A percentile compares a stretch with the other conserved stretches of the same genome.
These are phyloP conservation scores for Termitomyces eurrhizus DNA, from an alignment of 768 basidiomycete genomes.

Conservation along the genomic window DNA sequence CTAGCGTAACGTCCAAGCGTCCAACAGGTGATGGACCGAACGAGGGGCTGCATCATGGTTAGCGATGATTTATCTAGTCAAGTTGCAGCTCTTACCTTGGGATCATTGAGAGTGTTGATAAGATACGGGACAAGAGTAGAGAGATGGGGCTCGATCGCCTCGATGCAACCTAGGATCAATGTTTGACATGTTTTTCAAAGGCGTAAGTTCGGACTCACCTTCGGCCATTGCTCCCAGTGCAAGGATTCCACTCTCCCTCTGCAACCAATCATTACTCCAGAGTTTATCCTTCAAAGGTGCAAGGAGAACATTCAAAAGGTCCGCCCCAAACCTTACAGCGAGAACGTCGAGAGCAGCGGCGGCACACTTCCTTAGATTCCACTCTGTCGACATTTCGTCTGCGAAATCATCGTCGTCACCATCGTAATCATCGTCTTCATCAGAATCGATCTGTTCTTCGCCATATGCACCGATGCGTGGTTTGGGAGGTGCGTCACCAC, in stretches of 20 bases:
- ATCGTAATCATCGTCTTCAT: slow-evolving; percentile 87
- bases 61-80: slow-evolving; percentile 7
- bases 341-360: slow-evolving; percentile 97
- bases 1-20: slow-evolving; percentile 97
- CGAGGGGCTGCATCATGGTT: slow-evolving; percentile 65
- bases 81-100: slow-evolving; percentile 59
- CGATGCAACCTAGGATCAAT: slow-evolving; percentile 77
- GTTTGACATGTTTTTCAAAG: slow-evolving; percentile 4
- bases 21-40: slow-evolving; percentile 99
- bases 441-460: slow-evolving; percentile 77
- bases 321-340: slow-evolving; percentile 88
- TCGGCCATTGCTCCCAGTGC: slow-evolving; percentile 98
- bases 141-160: slow-evolving; percentile 91
- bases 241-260: slow-evolving; percentile 92
- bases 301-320: slow-evolving; percentile 84
- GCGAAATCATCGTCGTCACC: slow-evolving; percentile 90
- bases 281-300: slow-evolving; percentile 90
- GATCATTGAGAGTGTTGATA: slow-evolving; percentile 84
- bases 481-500: slow-evolving; percentile 31
- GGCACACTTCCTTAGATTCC: slow-evolving; percentile 98
- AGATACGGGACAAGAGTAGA: slow-evolving; percentile 92
- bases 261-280: slow-evolving; percentile 90
- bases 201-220: slow-evolving; percentile 45
- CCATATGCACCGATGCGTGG: slow-evolving; percentile 63
- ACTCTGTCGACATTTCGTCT: slow-evolving; percentile 96